Evolutionary conservation across 768 basidiomycete genomes (phyloP).

Genomic region (Suillus subluteus): DNA sequence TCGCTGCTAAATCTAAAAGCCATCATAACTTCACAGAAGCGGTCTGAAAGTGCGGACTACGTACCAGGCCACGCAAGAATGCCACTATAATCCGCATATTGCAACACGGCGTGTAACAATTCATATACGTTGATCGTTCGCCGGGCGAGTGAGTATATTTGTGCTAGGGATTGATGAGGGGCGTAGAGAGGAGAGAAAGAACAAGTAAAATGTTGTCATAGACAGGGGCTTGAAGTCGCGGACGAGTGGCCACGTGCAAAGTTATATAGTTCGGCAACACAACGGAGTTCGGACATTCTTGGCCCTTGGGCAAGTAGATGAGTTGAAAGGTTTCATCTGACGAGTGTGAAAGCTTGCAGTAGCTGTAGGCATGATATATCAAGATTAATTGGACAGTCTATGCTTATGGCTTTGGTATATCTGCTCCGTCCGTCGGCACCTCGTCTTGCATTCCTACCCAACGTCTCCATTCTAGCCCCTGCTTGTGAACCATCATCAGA

Average conservation of each 20-base stretch:
- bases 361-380: not conserved
- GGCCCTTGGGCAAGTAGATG: not conserved
- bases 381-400: not conserved
- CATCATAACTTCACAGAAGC: not conserved
- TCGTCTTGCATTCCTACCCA: conserved; percentile 49
- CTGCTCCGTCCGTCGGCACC: not conserved
- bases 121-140: not conserved
- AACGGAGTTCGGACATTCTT: not conserved
- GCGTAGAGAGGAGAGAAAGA: not conserved
- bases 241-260: not conserved
- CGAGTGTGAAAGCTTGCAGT: not conserved
- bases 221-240: not conserved
- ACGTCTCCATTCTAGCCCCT: conserved; percentile 75
- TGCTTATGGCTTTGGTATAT: not conserved
- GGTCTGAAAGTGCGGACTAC: not conserved
- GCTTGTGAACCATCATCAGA: conserved; percentile 95
- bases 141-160: not conserved
- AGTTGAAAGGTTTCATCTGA: not conserved
- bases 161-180: not conserved
- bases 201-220: not conserved
- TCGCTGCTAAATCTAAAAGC: not conserved
- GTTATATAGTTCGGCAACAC: not conserved
- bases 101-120: not conserved
- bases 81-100: not conserved
- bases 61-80: not conserved